Percentiles rank a stretch among this genome's conserved stretches.
phyloP scores from a whole-genome alignment of 371 early-diverging fungal species.

The Gilbertella persicaria region DNA sequence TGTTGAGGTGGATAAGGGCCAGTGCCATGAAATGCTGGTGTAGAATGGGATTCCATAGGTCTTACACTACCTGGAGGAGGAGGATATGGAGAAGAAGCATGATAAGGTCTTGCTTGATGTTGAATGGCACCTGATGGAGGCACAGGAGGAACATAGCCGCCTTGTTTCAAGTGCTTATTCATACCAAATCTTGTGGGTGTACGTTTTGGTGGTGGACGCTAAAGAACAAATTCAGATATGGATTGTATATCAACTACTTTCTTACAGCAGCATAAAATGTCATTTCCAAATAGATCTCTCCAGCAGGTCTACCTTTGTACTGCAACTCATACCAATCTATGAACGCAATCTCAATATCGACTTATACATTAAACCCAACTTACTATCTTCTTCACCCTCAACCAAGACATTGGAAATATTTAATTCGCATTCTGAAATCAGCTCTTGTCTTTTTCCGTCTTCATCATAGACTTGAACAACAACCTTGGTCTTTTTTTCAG shows the following conservation, averaged over 20 bases:
- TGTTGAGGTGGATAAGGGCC: constrained; percentile 2
- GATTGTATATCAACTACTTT: background rate
- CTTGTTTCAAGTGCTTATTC: constrained; percentile 18
- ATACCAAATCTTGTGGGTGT: constrained; percentile 42
- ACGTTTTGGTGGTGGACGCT: constrained; percentile 45
- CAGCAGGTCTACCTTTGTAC: constrained; percentile 54
- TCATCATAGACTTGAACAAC: constrained; percentile 50
- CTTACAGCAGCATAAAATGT: constrained; percentile 63
- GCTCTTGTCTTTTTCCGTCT: constrained; percentile 53
- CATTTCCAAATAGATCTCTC: constrained; percentile 58
- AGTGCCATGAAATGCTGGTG: constrained; percentile 20
- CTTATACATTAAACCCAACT: background rate
- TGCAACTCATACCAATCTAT: constrained; percentile 60
- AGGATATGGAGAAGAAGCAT: constrained; percentile 14
- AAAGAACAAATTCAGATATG: constrained; percentile 10
- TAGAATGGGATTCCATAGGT: constrained; percentile 29
- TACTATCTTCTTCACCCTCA: constrained; percentile 71
- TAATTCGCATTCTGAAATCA: constrained; percentile 66
- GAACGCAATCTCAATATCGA: constrained; percentile 1
- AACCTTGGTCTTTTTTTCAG: constrained; percentile 42
- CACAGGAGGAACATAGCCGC: constrained; percentile 22
- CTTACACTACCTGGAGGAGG: constrained; percentile 7
- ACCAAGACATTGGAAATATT: constrained; percentile 62
- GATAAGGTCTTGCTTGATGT: constrained; percentile 7
- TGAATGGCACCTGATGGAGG: constrained; percentile 8